phyloP scores from a whole-genome alignment of 78 protist species.

The Blattamonas nauphoetae region DNA sequence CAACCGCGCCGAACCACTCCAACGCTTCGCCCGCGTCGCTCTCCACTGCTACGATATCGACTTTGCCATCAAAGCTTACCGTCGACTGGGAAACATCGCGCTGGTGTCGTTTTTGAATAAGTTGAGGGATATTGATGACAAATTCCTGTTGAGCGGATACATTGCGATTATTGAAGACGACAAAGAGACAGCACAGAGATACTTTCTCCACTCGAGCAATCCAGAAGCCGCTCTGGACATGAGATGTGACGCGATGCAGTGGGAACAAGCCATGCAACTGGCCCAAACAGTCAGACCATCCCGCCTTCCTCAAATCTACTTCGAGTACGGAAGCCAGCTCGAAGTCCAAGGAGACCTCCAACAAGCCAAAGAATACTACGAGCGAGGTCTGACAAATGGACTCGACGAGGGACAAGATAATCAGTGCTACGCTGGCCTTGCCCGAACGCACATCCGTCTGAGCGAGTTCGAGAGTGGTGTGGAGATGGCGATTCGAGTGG shows the following conservation, averaged over 20 bases:
- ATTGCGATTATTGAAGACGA: constrained; percentile 36
- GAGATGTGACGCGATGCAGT: constrained; percentile 57
- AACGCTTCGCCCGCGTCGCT: constrained; percentile 27
- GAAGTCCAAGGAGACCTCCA: constrained; percentile 36
- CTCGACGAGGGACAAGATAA: neutral
- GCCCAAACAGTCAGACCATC: constrained; percentile 47
- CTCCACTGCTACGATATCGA: constrained; percentile 34
- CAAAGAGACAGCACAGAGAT: constrained; percentile 40
- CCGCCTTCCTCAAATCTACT: constrained; percentile 31
- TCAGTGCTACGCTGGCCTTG: constrained; percentile 28
- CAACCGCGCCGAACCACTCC: constrained; percentile 4
- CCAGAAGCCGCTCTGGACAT: constrained; percentile 60
- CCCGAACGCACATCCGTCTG: constrained; percentile 28
- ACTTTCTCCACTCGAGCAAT: constrained; percentile 22
- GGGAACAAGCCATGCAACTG: constrained; percentile 59
- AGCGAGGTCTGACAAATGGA: constrained; percentile 7
- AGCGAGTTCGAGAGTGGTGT: constrained; percentile 29
- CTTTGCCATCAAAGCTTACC: constrained; percentile 37
- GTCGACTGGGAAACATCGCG: constrained; percentile 37
- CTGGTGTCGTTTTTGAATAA: constrained; percentile 45
- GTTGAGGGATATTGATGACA: constrained; percentile 38
- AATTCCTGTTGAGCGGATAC: constrained; percentile 46
- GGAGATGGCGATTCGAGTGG: constrained; percentile 20
- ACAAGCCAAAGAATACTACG: neutral
- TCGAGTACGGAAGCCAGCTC: constrained; percentile 56